Percentiles rank a stretch among this genome's conserved stretches.
These are phyloP conservation scores for Trichoderma reesei DNA, from an alignment of 495 filamentous ascomycete genomes.

Conservation along the genomic window DNA sequence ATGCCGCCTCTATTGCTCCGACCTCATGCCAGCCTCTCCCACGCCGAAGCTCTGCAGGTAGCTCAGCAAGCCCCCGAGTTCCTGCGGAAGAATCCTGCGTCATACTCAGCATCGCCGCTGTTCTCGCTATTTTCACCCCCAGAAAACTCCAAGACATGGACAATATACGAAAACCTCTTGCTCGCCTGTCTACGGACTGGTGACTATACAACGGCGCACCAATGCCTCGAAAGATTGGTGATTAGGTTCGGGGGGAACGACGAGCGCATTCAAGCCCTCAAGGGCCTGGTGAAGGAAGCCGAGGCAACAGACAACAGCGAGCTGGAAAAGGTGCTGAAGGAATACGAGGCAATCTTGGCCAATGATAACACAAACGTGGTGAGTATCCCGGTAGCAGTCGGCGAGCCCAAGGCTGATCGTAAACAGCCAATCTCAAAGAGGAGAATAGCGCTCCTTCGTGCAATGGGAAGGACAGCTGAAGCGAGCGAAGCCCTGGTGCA, in stretches of 20 bases:
- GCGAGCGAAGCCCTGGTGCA: constrained; percentile 64
- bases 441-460: constrained; percentile 67
- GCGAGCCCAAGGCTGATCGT: not conserved
- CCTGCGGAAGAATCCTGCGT: constrained; percentile 42
- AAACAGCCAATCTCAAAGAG: constrained; percentile 75
- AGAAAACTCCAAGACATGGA: constrained; percentile 72
- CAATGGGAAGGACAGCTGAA: constrained; percentile 56
- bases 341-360: constrained; percentile 65
- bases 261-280: constrained; percentile 71
- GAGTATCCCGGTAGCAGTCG: constrained; percentile 21
- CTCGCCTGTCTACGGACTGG: constrained; percentile 76
- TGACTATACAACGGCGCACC: constrained; percentile 65
- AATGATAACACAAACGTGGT: constrained; percentile 77
- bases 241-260: constrained; percentile 73
- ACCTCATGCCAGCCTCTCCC: constrained; percentile 18
- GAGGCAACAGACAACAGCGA: constrained; percentile 52
- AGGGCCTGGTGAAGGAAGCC: constrained; percentile 79
- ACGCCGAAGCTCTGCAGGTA: constrained; percentile 47
- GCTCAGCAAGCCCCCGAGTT: constrained; percentile 70
- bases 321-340: constrained; percentile 56
- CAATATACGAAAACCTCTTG: constrained; percentile 73
- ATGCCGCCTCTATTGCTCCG: constrained; percentile 9
- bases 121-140: constrained; percentile 42
- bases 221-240: constrained; percentile 63
- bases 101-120: constrained; percentile 40